Evolutionary conservation across 2,329 filamentous ascomycete genomes (phyloP), one percentile per base, ranked within the genome.

Genomic region (Helicocarpus griseus): DNA sequence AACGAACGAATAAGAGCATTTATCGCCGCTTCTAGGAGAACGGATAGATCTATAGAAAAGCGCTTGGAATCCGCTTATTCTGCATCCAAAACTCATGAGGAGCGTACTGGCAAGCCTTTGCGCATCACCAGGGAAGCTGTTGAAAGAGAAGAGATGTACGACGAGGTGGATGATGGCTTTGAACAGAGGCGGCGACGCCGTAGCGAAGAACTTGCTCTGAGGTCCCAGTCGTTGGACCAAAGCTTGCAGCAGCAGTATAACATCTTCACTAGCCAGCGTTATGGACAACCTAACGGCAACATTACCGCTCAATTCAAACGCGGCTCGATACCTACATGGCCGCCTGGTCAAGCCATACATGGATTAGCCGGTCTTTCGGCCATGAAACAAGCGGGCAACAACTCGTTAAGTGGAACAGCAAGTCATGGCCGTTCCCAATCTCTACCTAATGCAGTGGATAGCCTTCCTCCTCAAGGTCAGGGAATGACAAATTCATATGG

Each of bases 111-210:
- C 36, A 86, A 89, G 59, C 82, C 79, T 2, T 77, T 96, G 54
- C 83, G 83, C 59, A 86, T 96, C 53, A 89, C 85, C 24, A 86
- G 90, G 67, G 80, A 93, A 62, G 89, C 93, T 69, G 89, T 95
- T 11, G 75, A 86, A 59, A 89, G 88, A 56, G 90, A 95, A 66
- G 89, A 94, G 66, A 95, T 95, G 88, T 96, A 96, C 64, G 89
- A 95, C 63, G 90, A 95, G 67, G 87, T 95, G 63, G 89, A 95
- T 49, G 87, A 95, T 59, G 86, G 90, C 52, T 69, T 69, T 46
- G 44, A 28, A 11, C 65, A 68, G 51, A 66, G 69, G 48, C 69
- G 69, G 52, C 64, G 40, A 13, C 28, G 67, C 29, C 63, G 67
- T 39, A 63, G 69, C 45, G 64, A 70, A 53, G 61, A 63, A 46